These are phyloP conservation scores for Zygoascus tannicola DNA, from an alignment of 805 yeast species.

Conservation along the genomic window DNA sequence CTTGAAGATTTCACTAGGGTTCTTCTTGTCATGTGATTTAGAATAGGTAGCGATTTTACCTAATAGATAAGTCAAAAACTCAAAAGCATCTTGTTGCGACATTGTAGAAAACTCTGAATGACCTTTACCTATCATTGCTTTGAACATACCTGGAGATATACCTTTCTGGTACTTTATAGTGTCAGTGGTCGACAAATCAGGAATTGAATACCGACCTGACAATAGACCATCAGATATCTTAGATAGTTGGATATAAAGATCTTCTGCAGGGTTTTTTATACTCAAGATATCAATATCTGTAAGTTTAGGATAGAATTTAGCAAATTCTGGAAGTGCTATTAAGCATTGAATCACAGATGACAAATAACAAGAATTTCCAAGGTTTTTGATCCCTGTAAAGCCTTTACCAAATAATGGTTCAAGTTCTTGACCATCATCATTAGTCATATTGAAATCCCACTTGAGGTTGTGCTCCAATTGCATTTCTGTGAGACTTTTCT, in stretches of 20 bases:
- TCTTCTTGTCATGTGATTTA: slow-evolving; percentile 12
- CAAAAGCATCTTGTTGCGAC: slow-evolving; percentile 93
- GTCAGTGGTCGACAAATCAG: slow-evolving; percentile 28
- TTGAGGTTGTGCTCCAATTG: slow-evolving; percentile 87
- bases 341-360: slow-evolving; percentile 72
- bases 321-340: slow-evolving; percentile 34
- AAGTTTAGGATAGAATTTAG: slow-evolving; percentile 17
- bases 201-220: slow-evolving; percentile 64
- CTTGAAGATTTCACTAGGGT: slow-evolving; percentile 46
- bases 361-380: slow-evolving; percentile 90
- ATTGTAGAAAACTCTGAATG: slow-evolving; percentile 79
- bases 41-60: slow-evolving; percentile 37
- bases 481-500: slow-evolving; percentile 77
- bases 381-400: slow-evolving; percentile 74
- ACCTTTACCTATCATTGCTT: slow-evolving; percentile 62
- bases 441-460: slow-evolving; percentile 85
- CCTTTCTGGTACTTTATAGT: slow-evolving; percentile 52
- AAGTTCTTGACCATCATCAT: slow-evolving; percentile 56
- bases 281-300: neutral
- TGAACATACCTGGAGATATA: slow-evolving; percentile 66
- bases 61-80: slow-evolving; percentile 62
- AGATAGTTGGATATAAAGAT: slow-evolving; percentile 63
- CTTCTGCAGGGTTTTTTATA: slow-evolving; percentile 41
- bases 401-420: slow-evolving; percentile 64
- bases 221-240: slow-evolving; percentile 73